Base-by-base conservation (phyloP, 1,284 basidiomycete species). In the Ceratorhiza oryzae-sativae region DNA sequence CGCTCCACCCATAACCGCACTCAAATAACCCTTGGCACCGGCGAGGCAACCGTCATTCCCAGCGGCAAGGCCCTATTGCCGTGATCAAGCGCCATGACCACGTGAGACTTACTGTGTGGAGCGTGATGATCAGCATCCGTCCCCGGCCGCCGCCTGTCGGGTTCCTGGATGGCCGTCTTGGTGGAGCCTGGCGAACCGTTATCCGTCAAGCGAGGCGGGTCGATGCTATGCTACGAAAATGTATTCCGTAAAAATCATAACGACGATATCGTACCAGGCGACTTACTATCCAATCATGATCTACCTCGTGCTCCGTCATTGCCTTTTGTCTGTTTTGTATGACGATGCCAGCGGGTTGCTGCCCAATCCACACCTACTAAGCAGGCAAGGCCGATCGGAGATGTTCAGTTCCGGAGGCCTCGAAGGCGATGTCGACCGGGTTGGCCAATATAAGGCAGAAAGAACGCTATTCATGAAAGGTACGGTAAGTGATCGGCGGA, bases 231-330 rank as follows among this genome's bases (percentile, higher is more conserved):
- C 55, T 48, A 48, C 20, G 39, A 41, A 25, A 3, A 3, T 41
- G 45, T 34, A 32, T 25, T 59, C 67, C 67, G 45, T 59, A 25
- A 58, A 41, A 46, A 32, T 48, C 18, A 27, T 34, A 20, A 25
- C 25, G 39, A 23, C 34, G 32, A 70, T 59, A 48, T 70, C 67
- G 42, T 59, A 41, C 55, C 39, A 41, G 67, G n/a, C 46, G 42
- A 59, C 67, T 70, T 70, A 70, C 67, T 34, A 48, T 36, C 67
- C 67, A 70, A 70, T 70, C 67, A 41, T 13, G 42, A 20, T 13
- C 25, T 20, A 18, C 49, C 25, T 56, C 49, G 25, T 45, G 36
- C 51, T 18, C 39, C 8, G 53, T 41, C 48, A 68, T 68, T 8
- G 20, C 41, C 10, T 58, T 36, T 15, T 56, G 39, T 56, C n/a